phyloP scores from a whole-genome alignment of 345 rosid species.

The Euphorbia tirucalli region DNA sequence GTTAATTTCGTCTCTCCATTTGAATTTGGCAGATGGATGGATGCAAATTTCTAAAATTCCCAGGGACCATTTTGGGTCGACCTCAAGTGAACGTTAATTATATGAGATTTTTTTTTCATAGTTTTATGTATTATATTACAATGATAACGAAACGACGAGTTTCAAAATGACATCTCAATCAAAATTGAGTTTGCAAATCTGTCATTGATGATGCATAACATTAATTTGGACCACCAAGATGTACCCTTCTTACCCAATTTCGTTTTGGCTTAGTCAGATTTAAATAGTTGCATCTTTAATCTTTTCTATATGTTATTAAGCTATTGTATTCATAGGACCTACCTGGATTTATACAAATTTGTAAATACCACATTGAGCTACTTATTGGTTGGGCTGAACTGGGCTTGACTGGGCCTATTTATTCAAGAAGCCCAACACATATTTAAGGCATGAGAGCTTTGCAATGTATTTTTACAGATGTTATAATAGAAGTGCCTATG shows the following conservation, averaged over 20 bases:
- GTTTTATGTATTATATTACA: neutral
- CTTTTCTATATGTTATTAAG: too few species aligned
- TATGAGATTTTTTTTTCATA: neutral
- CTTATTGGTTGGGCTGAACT: too few species aligned
- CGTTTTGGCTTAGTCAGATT: neutral
- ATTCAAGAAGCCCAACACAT: too few species aligned
- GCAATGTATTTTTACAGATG: too few species aligned
- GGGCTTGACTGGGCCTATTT: too few species aligned
- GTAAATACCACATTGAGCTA: too few species aligned
- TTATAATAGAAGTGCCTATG: too few species aligned
- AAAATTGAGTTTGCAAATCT: neutral
- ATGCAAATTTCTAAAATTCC: neutral
- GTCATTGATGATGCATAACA: neutral
- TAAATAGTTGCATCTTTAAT: neutral
- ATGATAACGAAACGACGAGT: neutral
- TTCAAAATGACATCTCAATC: neutral
- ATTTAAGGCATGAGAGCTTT: too few species aligned
- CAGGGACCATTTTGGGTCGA: conserved; percentile 11
- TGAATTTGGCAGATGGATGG: neutral
- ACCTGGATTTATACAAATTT: too few species aligned
- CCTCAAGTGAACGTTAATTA: neutral
- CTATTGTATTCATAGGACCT: too few species aligned
- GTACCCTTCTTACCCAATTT: too few species aligned
- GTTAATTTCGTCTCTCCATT: neutral
- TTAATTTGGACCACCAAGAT: neutral